Conservation (phyloP, 306 rosid genomes). For the Pyrus bretschneideri region DNA sequence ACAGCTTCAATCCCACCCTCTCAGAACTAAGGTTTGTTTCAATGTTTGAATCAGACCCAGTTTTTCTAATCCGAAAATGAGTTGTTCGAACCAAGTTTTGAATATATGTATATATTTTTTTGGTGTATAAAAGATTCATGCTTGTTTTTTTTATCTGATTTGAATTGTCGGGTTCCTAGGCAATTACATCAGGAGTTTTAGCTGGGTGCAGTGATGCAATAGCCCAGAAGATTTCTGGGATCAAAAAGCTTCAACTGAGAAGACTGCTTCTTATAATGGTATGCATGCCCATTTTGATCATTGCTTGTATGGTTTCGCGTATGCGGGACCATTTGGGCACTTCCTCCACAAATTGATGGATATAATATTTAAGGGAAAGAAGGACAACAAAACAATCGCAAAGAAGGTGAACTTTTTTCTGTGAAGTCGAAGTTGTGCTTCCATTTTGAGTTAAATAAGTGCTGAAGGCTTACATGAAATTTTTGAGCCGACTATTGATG, state of each 20-base stretch:
- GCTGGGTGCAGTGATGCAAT: constrained; percentile 72
- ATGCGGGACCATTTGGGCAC: constrained; percentile 87
- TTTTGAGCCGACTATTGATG: constrained; percentile 13
- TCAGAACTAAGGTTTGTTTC: constrained; percentile 72
- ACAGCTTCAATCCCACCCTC: constrained; percentile 80
- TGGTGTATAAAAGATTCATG: not conserved
- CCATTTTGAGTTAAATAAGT: not conserved
- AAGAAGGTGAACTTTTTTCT: constrained; percentile 49
- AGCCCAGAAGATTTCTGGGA: constrained; percentile 89
- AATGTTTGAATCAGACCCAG: not conserved
- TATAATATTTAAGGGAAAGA: constrained; percentile 64
- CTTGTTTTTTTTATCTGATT: not conserved
- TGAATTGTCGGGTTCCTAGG: constrained; percentile 37
- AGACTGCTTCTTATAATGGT: constrained; percentile 78
- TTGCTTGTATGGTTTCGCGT: constrained; percentile 63
- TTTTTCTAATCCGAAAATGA: too few relatives aligned
- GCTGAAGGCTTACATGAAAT: not conserved
- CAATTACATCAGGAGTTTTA: constrained; percentile 76
- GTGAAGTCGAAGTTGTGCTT: not conserved
- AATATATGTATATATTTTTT: too few relatives aligned
- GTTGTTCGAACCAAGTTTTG: not conserved
- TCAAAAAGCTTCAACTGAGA: constrained; percentile 75
- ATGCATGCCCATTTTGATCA: not conserved
- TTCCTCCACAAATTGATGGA: constrained; percentile 89
- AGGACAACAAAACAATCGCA: constrained; percentile 61